A percentile compares a stretch with the other conserved stretches of the same genome.
phyloP scores from a whole-genome alignment of 2,329 filamentous ascomycete species.

The Zalaria obscura region DNA sequence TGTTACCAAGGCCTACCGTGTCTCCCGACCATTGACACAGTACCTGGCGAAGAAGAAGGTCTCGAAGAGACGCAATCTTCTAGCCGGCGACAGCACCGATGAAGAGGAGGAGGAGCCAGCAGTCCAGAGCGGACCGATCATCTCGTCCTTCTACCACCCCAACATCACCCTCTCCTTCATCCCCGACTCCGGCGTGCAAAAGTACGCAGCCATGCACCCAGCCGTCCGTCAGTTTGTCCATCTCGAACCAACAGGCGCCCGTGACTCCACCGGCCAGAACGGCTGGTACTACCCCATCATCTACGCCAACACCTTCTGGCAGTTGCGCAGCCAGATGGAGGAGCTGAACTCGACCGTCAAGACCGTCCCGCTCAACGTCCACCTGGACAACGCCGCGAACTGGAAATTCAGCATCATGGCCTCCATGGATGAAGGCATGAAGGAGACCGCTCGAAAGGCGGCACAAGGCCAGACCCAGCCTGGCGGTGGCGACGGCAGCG shows the following conservation, averaged over 20 bases:
- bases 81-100: constrained; percentile 36
- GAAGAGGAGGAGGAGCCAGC: constrained; percentile 38
- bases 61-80: constrained; percentile 72
- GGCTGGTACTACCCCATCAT: constrained; percentile 88
- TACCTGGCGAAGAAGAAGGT: constrained; percentile 86
- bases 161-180: constrained; percentile 86
- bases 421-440: constrained; percentile 74
- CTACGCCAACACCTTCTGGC: constrained; percentile 95
- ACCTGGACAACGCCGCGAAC: constrained; percentile 63
- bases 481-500: constrained; percentile 73
- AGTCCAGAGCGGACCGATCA: constrained; percentile 47
- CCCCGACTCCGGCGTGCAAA: constrained; percentile 59
- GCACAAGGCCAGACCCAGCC: constrained; percentile 58
- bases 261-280: constrained; percentile 74
- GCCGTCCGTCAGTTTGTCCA: constrained; percentile 65
- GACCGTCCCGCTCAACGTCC: constrained; percentile 66
- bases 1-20: constrained; percentile 63
- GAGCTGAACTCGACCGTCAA: constrained; percentile 81
- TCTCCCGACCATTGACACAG: constrained; percentile 72
- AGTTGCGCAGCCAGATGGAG: constrained; percentile 81
- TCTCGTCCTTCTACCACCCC: constrained; percentile 84
- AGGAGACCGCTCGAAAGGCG: constrained; percentile 65
- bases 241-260: constrained; percentile 64
- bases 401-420: constrained; percentile 88
- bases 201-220: constrained; percentile 53